Conservation (phyloP, 495 filamentous ascomycete genomes). For the Xylaria telfairii region DNA sequence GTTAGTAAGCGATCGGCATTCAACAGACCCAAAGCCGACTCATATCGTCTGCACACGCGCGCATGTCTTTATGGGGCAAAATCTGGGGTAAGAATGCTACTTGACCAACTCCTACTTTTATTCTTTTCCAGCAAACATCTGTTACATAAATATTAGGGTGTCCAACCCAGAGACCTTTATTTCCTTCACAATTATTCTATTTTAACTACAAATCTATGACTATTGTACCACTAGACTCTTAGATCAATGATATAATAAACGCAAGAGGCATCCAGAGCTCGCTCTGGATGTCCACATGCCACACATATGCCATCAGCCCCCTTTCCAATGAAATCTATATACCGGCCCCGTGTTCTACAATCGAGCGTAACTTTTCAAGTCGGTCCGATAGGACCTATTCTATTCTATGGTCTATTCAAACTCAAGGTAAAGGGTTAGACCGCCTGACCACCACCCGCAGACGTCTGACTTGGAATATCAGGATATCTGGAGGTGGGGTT, state of each 20-base stretch:
- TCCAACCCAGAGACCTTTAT: too few relatives aligned
- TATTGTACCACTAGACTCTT: not conserved
- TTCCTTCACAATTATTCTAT: not conserved
- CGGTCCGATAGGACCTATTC: not conserved
- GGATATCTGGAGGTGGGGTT: not conserved
- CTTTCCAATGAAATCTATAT: not conserved
- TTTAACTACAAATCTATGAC: not conserved
- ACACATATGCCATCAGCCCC: not conserved
- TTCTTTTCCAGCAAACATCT: not conserved
- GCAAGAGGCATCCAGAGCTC: not conserved
- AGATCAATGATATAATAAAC: not conserved
- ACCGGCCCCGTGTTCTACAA: not conserved
- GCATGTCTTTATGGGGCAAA: not conserved
- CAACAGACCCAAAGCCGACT: not conserved
- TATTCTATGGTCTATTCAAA: not conserved
- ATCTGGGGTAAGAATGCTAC: not conserved
- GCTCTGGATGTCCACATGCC: not conserved
- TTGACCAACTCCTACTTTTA: not conserved
- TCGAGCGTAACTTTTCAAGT: not conserved
- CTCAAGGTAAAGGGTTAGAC: not conserved
- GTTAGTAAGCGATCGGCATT: slow-evolving; percentile 13
- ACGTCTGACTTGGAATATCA: slow-evolving; percentile 3
- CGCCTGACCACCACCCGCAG: too few relatives aligned
- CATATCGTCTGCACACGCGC: not conserved
- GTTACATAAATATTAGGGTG: not conserved